phyloP scores from a whole-genome alignment of 169 alveolate genomes.

The Toxoplasma gondii region DNA sequence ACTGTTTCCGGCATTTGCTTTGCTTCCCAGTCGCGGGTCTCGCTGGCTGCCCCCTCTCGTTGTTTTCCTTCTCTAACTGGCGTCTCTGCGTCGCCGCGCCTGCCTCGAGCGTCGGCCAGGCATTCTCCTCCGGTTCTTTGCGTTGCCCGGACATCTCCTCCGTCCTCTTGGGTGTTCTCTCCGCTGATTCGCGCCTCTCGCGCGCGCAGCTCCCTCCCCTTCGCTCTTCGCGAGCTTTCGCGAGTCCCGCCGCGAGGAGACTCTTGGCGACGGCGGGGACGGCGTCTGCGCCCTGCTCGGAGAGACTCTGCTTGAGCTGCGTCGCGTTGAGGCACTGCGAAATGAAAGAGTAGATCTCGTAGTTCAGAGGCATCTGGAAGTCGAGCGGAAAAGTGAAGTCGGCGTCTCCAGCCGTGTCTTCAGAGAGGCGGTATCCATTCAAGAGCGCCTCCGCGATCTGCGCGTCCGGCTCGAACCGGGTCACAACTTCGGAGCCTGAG shows the following conservation, averaged over 20 bases:
- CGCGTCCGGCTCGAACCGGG: constrained; percentile 1
- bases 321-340: constrained; percentile 32
- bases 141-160: no score
- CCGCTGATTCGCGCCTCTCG: background rate
- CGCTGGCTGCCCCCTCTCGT: background rate
- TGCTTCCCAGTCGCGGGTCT: background rate
- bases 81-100: background rate
- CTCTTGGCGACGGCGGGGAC: background rate
- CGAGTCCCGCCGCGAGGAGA: background rate
- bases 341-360: constrained; percentile 20
- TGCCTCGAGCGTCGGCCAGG: background rate
- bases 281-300: background rate
- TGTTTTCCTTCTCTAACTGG: background rate
- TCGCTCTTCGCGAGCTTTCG: background rate
- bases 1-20: background rate
- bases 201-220: background rate
- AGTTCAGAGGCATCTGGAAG: background rate
- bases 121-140: background rate
- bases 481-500: background rate
- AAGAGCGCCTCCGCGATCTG: constrained; percentile 10
- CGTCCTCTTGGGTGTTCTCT: background rate
- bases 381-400: constrained; percentile 14
- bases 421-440: constrained; percentile 26
- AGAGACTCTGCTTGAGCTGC: background rate
- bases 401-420: constrained; percentile 17